These are phyloP conservation scores for Aspergillus chevalieri DNA, from an alignment of 2,329 filamentous ascomycete species.

Conservation along the genomic window DNA sequence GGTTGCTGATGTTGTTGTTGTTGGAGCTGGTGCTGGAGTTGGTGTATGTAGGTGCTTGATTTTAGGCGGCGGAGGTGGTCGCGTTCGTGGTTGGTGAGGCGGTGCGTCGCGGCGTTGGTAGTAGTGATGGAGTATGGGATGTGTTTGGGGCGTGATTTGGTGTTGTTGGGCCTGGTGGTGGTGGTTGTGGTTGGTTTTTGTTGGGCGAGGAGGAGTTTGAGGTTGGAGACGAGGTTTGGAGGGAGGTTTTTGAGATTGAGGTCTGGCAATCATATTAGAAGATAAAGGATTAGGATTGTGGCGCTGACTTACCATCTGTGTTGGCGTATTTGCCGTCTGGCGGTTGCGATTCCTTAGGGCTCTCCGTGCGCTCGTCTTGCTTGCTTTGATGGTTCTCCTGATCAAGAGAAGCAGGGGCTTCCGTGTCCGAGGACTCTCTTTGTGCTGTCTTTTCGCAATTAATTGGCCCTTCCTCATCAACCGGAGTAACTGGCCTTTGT, in stretches of 20 bases:
- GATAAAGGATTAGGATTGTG: too few species aligned
- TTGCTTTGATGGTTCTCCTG: background rate
- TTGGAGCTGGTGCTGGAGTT: conserved; percentile 1
- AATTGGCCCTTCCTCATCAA: too few species aligned
- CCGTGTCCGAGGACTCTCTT: too few species aligned
- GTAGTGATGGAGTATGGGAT: background rate
- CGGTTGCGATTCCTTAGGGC: too few species aligned
- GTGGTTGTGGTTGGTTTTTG: background rate
- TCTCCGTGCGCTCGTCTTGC: too few species aligned
- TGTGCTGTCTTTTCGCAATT: too few species aligned
- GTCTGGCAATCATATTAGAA: background rate
- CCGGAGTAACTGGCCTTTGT: too few species aligned
- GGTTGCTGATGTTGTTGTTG: background rate
- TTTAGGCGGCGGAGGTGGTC: background rate
- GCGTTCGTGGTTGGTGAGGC: background rate
- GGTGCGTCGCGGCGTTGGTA: background rate
- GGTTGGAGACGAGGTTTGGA: background rate
- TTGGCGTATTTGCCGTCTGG: too few species aligned
- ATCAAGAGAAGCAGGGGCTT: background rate
- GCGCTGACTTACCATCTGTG: too few species aligned
- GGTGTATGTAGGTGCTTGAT: conserved; percentile 1
- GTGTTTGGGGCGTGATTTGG: background rate
- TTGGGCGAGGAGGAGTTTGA: conserved; percentile 1
- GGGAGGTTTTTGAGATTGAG: background rate
- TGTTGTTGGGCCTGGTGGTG: background rate